Base-by-base conservation (phyloP, 1,284 basidiomycete genomes). In the Ceratobasidium sp. region DNA sequence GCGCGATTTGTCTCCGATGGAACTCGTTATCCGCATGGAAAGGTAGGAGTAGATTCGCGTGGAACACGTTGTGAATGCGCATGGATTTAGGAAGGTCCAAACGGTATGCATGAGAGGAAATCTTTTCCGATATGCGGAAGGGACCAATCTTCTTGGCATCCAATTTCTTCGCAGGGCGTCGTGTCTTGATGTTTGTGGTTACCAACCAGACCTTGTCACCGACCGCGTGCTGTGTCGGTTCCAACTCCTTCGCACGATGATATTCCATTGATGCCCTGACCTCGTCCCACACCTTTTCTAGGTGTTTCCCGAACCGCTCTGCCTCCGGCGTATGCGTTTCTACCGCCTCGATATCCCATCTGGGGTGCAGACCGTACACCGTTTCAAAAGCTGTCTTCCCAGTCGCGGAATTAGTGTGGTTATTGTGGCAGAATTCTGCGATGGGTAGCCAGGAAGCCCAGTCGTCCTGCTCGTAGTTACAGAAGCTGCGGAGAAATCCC, bases 331-430 rank as follows among this genome's bases (percentile, higher is more conserved):
- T 26, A 8, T 8, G 32, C 38, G 23, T 46, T 30, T 41, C 76
- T 0, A 77, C 76, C 54, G 80, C 76, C 38, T 28, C 2, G 63
- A 38, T 21, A n/a, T 30, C 13, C 16, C 41, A 43, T 16, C 26
- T 67, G 16, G 77, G 57, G 21, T 26, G 46, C 59, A 26, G 16
- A n/a, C 43, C 41, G 66, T 41, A 47, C 21, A 58, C 30, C 26
- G 23, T 28, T 59, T 43, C 44, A 58, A 32, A 71, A 8, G 80
- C 76, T 11, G 77, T 78, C 54, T 79, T 75, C 0, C 79, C 77
- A 78, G n/a, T n/a, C n/a, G n/a, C n/a, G n/a, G n/a, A n/a, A n/a
- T n/a, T n/a, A n/a, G n/a, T n/a, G n/a, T n/a, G n/a, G n/a, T n/a
- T n/a, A n/a, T n/a, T n/a, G n/a, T n/a, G n/a, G n/a, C n/a, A n/a